phyloP scores from a whole-genome alignment of 106 monocot genomes.

The Iris macrosiphon region DNA sequence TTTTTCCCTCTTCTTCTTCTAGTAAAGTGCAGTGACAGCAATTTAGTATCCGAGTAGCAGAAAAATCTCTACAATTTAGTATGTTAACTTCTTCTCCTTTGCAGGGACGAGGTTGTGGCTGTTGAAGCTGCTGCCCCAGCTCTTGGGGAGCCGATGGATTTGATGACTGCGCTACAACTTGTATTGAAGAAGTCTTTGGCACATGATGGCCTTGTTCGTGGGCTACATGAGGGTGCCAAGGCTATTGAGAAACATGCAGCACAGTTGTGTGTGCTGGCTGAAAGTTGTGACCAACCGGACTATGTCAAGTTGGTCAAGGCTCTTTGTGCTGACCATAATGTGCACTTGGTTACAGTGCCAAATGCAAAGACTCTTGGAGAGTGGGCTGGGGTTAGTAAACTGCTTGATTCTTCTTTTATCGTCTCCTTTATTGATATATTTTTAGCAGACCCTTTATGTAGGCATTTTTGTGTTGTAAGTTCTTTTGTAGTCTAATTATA shows the following conservation, averaged over 20 bases:
- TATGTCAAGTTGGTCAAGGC: slow-evolving; percentile 83
- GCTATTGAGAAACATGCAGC: slow-evolving; percentile 64
- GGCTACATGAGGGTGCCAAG: slow-evolving; percentile 61
- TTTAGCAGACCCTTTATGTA: not conserved
- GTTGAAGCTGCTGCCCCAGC: slow-evolving; percentile 22
- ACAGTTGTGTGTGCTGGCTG: slow-evolving; percentile 66
- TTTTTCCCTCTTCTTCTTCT: no score
- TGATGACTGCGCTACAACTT: slow-evolving; percentile 66
- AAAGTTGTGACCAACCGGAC: slow-evolving; percentile 83
- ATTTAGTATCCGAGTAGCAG: no score
- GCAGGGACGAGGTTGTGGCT: slow-evolving; percentile 36
- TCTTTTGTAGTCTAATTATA: no score
- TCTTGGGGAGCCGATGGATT: slow-evolving; percentile 71
- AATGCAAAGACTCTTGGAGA: slow-evolving; percentile 78
- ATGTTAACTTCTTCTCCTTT: not conserved
- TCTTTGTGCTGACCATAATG: slow-evolving; percentile 76
- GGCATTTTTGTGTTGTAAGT: not conserved
- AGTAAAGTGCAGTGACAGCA: no score
- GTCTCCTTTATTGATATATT: not conserved
- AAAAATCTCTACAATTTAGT: no score
- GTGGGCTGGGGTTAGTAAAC: slow-evolving; percentile 71
- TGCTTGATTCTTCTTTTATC: not conserved
- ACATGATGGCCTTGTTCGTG: slow-evolving; percentile 56
- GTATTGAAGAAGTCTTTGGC: slow-evolving; percentile 58
- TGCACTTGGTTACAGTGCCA: slow-evolving; percentile 66